Conservation (phyloP, 768 basidiomycete species). For the Ramaria rubella region DNA sequence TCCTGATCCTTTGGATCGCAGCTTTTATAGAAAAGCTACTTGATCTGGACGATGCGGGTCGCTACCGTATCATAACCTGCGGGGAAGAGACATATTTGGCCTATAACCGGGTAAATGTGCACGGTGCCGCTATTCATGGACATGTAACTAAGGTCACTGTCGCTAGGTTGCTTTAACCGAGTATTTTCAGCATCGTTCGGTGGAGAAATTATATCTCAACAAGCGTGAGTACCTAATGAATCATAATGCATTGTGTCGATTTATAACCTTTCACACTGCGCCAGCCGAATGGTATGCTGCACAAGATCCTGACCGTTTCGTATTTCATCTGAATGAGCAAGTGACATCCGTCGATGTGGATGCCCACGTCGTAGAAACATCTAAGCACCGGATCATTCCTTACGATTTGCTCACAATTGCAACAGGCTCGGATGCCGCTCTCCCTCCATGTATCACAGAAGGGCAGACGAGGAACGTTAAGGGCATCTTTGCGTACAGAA, state of each 20-base stretch:
- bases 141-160: not conserved
- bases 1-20: slow-evolving; percentile 14
- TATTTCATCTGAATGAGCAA: slow-evolving; percentile 44
- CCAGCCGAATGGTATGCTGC: slow-evolving; percentile 50
- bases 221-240: slow-evolving; percentile 24
- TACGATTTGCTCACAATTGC: slow-evolving; percentile 65
- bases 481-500: slow-evolving; percentile 69
- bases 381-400: slow-evolving; percentile 35
- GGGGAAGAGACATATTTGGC: slow-evolving; percentile 53
- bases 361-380: slow-evolving; percentile 40
- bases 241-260: not conserved
- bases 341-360: slow-evolving; percentile 35
- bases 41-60: slow-evolving; percentile 41
- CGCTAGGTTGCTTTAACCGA: slow-evolving; percentile 35
- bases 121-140: not conserved
- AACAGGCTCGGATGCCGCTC: slow-evolving; percentile 59
- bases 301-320: slow-evolving; percentile 51
- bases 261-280: slow-evolving; percentile 12
- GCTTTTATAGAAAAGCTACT: slow-evolving; percentile 69
- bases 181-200: slow-evolving; percentile 54
- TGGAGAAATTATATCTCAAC: slow-evolving; percentile 57
- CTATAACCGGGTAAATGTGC: slow-evolving; percentile 43
- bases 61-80: slow-evolving; percentile 50
- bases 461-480: slow-evolving; percentile 33
- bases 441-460: slow-evolving; percentile 51